phyloP scores from a whole-genome alignment of 352 stramenopile genomes.

The Globisporangium canariense region DNA sequence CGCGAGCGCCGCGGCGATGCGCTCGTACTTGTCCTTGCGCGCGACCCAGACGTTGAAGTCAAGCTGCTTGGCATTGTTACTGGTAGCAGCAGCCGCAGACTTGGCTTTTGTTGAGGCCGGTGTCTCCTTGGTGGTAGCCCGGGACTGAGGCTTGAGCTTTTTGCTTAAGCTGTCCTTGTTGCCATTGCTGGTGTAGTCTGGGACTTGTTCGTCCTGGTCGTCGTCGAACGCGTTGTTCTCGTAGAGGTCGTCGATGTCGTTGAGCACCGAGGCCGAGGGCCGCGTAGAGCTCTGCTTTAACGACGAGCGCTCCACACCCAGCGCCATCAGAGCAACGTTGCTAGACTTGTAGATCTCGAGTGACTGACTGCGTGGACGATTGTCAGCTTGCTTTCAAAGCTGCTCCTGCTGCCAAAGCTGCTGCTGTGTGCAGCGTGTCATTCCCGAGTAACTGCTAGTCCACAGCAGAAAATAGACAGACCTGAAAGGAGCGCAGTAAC shows the following conservation, averaged over 20 bases:
- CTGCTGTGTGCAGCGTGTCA: too few species aligned
- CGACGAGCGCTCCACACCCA: constrained; percentile 13
- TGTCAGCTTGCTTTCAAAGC: too few species aligned
- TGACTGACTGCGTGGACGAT: background rate
- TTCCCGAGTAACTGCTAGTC: background rate
- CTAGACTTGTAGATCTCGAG: background rate
- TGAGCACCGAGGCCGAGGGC: constrained; percentile 29
- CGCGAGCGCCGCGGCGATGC: constrained; percentile 52
- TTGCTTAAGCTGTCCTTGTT: constrained; percentile 12
- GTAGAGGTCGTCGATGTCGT: constrained; percentile 75
- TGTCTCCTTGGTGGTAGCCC: background rate
- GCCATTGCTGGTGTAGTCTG: constrained; percentile 12
- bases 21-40: constrained; percentile 87
- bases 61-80: constrained; percentile 23
- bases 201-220: constrained; percentile 32
- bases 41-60: constrained; percentile 84
- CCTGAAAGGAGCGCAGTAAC: background rate
- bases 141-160: background rate
- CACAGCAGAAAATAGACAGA: background rate
- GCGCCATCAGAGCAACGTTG: constrained; percentile 19
- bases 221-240: constrained; percentile 75
- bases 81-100: background rate
- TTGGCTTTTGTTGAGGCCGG: constrained; percentile 1
- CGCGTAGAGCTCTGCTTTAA: constrained; percentile 25
- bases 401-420: too few species aligned